Base-by-base conservation (phyloP, 1,284 basidiomycete species). In the Tylopilus microsporus region DNA sequence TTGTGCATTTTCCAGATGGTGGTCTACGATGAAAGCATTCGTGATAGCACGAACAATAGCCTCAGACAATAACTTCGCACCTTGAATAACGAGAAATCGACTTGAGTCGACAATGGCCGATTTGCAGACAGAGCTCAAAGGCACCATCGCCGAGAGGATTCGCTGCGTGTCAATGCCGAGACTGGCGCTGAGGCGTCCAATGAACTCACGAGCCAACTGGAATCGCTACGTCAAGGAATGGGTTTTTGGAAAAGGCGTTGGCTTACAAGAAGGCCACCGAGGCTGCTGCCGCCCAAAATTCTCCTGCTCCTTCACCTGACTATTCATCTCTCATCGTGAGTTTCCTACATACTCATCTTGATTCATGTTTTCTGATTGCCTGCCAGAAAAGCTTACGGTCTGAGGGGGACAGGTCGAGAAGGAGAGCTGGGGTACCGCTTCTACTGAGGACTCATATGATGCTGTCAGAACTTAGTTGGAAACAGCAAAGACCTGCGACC, bases 371-470 rank as follows among this genome's bases (percentile, higher is more conserved):
- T 42, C n/a, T 62, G 19, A 70, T 52, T 34, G 32, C 15, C 50
- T 19, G 16, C 48, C 55, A 89, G 87, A 73, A 78, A 53, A 64
- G 77, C 41, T 69, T 89, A n/a, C 78, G 74, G 37, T 76, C 78
- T 41, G 87, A 90, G 66, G 77, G 82, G 37, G 86, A 65, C 41
- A 60, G 66, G 25, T 25, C 25, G 25, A 25, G 25, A 25, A 25
- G 25, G 25, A 25, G 25, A 25, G 25, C 25, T 25, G 25, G 25
- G 25, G 25, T 25, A 25, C 25, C 41, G 43, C 68, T 9, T 58
- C 72, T 13, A 46, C 62, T 4, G 66, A 72, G 13, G 65, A 73
- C 5, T 65, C 73, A 21, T 59, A 69, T 3, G 62, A 73, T 21
- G 73, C 73, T 18, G 69, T 70, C 48, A 77, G 74, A 55, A 64